Evolutionary conservation across 2,329 filamentous ascomycete genomes (phyloP), one percentile per base, ranked within the genome.

Genomic region (Truncatella angustata): DNA sequence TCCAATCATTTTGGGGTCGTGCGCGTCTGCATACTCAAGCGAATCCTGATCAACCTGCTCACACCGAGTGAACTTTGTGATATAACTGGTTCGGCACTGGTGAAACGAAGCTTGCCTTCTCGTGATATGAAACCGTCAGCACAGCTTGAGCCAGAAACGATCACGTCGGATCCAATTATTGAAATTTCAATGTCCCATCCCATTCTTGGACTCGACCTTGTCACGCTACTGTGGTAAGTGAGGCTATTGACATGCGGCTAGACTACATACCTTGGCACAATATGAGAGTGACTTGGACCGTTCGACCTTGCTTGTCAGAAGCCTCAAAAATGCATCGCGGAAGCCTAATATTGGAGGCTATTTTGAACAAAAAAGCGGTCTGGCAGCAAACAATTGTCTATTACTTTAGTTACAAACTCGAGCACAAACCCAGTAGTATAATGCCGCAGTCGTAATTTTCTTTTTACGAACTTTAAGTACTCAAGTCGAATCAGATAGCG

Each of bases 1-100:
- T 36, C 45, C 45, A 49, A 49, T 49, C 45, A 23, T 24, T 20
- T 49, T 16, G 16, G 20, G 45, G 20, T 49, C 24, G 45, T 49
- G 45, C 45, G 34, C 32, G 45, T 35, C 34, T 39, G 32, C 28
- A 24, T 14, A 14, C 20, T 20, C 14, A 18, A 18, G n/a, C n/a
- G n/a, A n/a, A n/a, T n/a, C n/a, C n/a, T n/a, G n/a, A n/a, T n/a
- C 32, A 14, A 46, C 23, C n/a, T 21, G 18, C 32, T 49, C 34
- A 37, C 45, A 49, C 45, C 45, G 45, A 39, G 45, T 23, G 30
- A n/a, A 16, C 30, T 34, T 34, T 36, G 45, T 12, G 21, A 16
- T 23, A 6, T 16, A 20, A 39, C 21, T 37, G 45, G 45, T 37
- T 34, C 34, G 21, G 45, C 30, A 49, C 11, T 32, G 26, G 40